phyloP scores from a whole-genome alignment of 768 basidiomycete species.

The Boletus sp. region DNA sequence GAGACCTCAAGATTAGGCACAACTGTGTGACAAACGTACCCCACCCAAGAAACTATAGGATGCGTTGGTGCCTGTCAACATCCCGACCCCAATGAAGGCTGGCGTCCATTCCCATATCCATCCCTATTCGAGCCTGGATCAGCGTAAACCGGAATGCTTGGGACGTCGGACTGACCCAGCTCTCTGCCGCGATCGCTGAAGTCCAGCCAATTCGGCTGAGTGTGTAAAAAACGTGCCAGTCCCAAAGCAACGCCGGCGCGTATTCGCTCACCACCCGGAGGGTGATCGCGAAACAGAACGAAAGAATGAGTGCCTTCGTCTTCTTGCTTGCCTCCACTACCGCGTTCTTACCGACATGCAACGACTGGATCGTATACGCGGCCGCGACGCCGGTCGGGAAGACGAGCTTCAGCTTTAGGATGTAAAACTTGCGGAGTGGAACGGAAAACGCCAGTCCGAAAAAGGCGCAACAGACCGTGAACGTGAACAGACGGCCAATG shows the following conservation, averaged over 20 bases:
- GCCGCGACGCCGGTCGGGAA: background rate
- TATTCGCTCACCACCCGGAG: background rate
- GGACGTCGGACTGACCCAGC: background rate
- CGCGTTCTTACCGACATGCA: background rate
- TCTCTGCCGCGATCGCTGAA: background rate
- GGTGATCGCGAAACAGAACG: background rate
- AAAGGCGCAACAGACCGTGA: background rate
- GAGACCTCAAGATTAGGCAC: background rate
- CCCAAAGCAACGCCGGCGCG: background rate
- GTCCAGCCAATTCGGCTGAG: background rate
- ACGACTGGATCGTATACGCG: background rate
- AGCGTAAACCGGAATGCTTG: background rate
- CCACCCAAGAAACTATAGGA: constrained; percentile 50
- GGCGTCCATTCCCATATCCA: constrained; percentile 38
- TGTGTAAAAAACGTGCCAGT: background rate
- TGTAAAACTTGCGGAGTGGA: background rate
- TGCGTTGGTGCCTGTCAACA: constrained; percentile 56
- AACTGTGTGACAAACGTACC: constrained; percentile 31
- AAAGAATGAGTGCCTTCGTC: background rate
- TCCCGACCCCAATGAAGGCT: constrained; percentile 59
- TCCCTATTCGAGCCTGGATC: constrained; percentile 4
- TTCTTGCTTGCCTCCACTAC: background rate
- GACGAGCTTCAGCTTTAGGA: background rate
- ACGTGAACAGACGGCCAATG: background rate
- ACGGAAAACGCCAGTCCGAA: background rate